Conservation (phyloP, 1,284 basidiomycete genomes). For the Volvariella surrecta region DNA sequence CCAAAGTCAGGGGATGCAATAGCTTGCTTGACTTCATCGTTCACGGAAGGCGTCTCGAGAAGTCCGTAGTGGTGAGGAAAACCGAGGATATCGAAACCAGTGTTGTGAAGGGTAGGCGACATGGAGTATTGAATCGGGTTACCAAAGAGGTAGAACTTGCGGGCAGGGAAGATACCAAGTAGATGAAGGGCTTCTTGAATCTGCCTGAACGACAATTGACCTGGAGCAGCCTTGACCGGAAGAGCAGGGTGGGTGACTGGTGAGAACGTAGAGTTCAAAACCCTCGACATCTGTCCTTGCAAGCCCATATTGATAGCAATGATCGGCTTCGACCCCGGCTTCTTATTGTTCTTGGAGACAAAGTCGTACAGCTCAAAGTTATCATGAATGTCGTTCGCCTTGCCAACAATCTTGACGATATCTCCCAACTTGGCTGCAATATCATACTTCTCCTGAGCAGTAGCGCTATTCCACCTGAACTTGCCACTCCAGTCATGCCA, state of each 20-base stretch:
- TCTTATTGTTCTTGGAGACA: slow-evolving; percentile 33
- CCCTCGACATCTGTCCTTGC: slow-evolving; percentile 83
- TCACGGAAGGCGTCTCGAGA: slow-evolving; percentile 68
- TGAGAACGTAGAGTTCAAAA: slow-evolving; percentile 81
- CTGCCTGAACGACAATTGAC: slow-evolving; percentile 84
- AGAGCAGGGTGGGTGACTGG: slow-evolving; percentile 87
- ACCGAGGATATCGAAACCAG: slow-evolving; percentile 75
- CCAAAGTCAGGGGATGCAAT: slow-evolving; percentile 75
- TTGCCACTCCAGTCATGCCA: slow-evolving; percentile 92
- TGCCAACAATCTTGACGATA: slow-evolving; percentile 89
- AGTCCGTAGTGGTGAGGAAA: slow-evolving; percentile 76
- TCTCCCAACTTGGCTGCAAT: slow-evolving; percentile 69
- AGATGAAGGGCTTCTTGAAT: slow-evolving; percentile 80
- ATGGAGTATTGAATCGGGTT: slow-evolving; percentile 85
- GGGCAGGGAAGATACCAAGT: slow-evolving; percentile 68
- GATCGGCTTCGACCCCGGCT: slow-evolving; percentile 61
- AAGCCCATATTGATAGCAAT: slow-evolving; percentile 94
- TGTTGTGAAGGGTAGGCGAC: slow-evolving; percentile 92
- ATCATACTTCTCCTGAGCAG: slow-evolving; percentile 64
- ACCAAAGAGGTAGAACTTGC: slow-evolving; percentile 83
- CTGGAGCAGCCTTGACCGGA: slow-evolving; percentile 82
- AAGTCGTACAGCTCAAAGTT: slow-evolving; percentile 81
- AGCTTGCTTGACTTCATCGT: slow-evolving; percentile 55
- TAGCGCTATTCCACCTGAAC: slow-evolving; percentile 73
- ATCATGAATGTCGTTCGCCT: slow-evolving; percentile 68